Percentiles rank a stretch among this genome's conserved stretches.
These are phyloP conservation scores for Tylopilus rubrobrunneus DNA, from an alignment of 768 basidiomycete species.

Conservation along the genomic window DNA sequence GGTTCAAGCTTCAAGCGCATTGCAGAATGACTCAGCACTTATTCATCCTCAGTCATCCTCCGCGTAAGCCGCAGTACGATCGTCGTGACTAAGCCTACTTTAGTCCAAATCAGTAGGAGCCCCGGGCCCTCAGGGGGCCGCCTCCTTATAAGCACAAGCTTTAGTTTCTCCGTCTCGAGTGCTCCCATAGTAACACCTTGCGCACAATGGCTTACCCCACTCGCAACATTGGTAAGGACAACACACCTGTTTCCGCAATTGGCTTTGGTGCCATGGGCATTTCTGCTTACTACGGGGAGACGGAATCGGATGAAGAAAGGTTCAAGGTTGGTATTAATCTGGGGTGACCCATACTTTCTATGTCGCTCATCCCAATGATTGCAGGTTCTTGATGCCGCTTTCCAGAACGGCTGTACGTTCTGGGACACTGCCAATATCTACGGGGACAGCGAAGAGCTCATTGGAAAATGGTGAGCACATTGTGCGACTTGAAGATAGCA, in stretches of 20 bases:
- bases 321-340: slow-evolving; percentile 41
- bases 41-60: too few species aligned
- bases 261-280: slow-evolving; percentile 64
- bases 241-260: slow-evolving; percentile 35
- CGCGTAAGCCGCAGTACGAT: too few species aligned
- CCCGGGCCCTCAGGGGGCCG: too few species aligned
- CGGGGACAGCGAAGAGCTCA: slow-evolving; percentile 40
- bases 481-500: too few species aligned
- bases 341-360: background rate
- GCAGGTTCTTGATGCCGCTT: slow-evolving; percentile 42
- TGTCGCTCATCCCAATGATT: background rate
- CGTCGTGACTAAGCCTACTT: too few species aligned
- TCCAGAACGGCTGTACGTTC: slow-evolving; percentile 39
- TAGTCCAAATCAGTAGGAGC: too few species aligned
- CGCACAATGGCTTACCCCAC: slow-evolving; percentile 27
- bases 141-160: background rate
- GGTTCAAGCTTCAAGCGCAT: too few species aligned
- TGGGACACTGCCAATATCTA: slow-evolving; percentile 49
- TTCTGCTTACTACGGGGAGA: slow-evolving; percentile 44
- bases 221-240: slow-evolving; percentile 42
- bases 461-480: slow-evolving; percentile 32
- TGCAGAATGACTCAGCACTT: too few species aligned
- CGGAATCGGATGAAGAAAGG: slow-evolving; percentile 45
- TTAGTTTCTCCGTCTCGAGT: background rate
- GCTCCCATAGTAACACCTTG: background rate